Percentiles rank a stretch among this genome's conserved stretches.
phyloP scores from a whole-genome alignment of 2,329 filamentous ascomycete species.

The Scedosporium aurantiacum region DNA sequence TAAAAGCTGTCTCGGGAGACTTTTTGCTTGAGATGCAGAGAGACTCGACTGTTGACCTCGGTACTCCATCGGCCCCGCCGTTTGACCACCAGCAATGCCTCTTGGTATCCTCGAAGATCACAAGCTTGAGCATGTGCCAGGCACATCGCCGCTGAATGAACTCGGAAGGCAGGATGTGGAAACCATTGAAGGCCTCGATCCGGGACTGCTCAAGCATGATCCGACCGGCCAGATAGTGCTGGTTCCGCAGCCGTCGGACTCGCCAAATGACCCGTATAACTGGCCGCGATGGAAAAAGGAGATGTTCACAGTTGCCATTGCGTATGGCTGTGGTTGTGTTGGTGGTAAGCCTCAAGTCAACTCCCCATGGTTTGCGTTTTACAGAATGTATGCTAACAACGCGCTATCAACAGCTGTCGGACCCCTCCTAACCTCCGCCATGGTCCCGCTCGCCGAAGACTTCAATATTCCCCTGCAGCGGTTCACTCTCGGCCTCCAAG shows the following conservation, averaged over 20 bases:
- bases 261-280: conserved; percentile 35
- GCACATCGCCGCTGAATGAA: conserved; percentile 16
- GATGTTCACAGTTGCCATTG: conserved; percentile 25
- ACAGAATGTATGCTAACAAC: conserved; percentile 4
- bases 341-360: conserved; percentile 24
- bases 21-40: not conserved
- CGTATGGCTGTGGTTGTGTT: conserved; percentile 27
- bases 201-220: conserved; percentile 16
- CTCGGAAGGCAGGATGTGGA: conserved; percentile 11
- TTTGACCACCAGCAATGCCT: conserved; percentile 11
- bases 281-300: conserved; percentile 26
- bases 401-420: conserved; percentile 20
- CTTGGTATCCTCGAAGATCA: conserved; percentile 15
- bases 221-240: conserved; percentile 24
- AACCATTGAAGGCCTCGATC: conserved; percentile 11
- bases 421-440: conserved; percentile 24
- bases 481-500: conserved; percentile 24
- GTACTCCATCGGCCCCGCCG: not conserved
- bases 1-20: not conserved
- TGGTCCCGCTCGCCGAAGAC: conserved; percentile 21
- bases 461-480: conserved; percentile 19
- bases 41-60: not conserved
- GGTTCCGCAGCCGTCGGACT: conserved; percentile 36
- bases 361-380: not conserved
- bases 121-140: conserved; percentile 17